Evolutionary conservation across 2,329 filamentous ascomycete genomes (phyloP), one percentile per base, ranked within the genome.

Genomic region (Pseudonectria foliicola): DNA sequence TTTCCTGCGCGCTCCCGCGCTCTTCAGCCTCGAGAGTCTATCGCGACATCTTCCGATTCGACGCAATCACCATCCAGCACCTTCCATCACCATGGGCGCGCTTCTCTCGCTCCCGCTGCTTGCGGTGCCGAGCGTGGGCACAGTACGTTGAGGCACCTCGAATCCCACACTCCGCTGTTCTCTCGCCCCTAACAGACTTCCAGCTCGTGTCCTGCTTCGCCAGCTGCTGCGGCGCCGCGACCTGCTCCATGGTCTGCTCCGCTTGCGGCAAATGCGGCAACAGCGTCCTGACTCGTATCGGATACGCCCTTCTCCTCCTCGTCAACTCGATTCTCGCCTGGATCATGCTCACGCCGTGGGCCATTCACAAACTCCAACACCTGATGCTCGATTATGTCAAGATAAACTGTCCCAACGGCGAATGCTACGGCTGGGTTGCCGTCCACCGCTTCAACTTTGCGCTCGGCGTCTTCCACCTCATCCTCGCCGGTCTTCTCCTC

Each of bases 321-420:
- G 67, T 96, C 63, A 98, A 98, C 73, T 95, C 90, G 39, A 95
- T 96, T 46, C 61, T 96, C 33, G 90, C 92, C 25, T 98, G 92
- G 92, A 86, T 98, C 50, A 95, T 96, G 87, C 87, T 98, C 66
- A 98, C 92, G 14, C 86, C 88, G 34, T 98, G 92, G 92, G 92
- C 92, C 24, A 85, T 98, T 57, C 86, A 95, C 54, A 96, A 96
- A 60, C 73, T 98, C 6, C 81, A 96, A 63, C 79, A 93, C 46
- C 71, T 96, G 35, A 92, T 87, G 10, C 74, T 98, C 46, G 88
- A 96, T 64, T 96, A 95, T 57, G 89, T 98, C 68, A 88, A 87
- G 54, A 94, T 98, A 56, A 82, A 83, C 54, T 98, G 92, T 59
- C 82, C 86, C 18, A 89, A 85, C 32, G 85, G 90, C 49, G 76